Conservation (phyloP, 768 basidiomycete species). For the Lenzites betulinus region DNA sequence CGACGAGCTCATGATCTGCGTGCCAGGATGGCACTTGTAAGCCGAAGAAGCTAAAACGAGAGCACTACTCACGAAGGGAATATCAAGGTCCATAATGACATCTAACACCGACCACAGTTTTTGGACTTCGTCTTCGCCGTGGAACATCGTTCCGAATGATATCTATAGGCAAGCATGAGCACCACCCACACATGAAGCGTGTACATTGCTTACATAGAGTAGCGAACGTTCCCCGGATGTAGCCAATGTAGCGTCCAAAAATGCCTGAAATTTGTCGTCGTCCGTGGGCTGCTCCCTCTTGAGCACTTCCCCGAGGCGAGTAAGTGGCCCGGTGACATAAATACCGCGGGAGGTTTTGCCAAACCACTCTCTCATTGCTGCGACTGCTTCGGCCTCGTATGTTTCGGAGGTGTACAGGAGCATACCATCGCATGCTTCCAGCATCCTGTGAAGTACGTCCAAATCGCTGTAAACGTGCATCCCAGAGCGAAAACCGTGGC, state of each 20-base stretch:
- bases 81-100: constrained; percentile 15
- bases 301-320: neutral
- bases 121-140: constrained; percentile 11
- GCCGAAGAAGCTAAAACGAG: neutral
- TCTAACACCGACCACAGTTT: constrained; percentile 20
- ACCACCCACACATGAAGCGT: neutral
- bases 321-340: constrained; percentile 23
- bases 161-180: constrained; percentile 6
- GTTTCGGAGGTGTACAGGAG: constrained; percentile 17
- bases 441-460: neutral
- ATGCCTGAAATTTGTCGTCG: constrained; percentile 12
- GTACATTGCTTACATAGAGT: neutral
- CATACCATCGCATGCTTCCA: constrained; percentile 19
- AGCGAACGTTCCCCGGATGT: constrained; percentile 23
- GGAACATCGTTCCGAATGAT: constrained; percentile 22
- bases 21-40: neutral
- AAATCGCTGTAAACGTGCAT: neutral
- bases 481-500: neutral
- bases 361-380: constrained; percentile 15
- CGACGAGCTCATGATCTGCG: constrained; percentile 26
- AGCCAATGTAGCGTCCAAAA: constrained; percentile 20
- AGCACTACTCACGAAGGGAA: constrained; percentile 25
- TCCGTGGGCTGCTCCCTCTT: constrained; percentile 18
- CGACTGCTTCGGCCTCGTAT: constrained; percentile 25
- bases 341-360: constrained; percentile 15